phyloP scores from a whole-genome alignment of 2,329 filamentous ascomycete genomes.

The Ophiognomonia clavigignenti-juglandacearum region DNA sequence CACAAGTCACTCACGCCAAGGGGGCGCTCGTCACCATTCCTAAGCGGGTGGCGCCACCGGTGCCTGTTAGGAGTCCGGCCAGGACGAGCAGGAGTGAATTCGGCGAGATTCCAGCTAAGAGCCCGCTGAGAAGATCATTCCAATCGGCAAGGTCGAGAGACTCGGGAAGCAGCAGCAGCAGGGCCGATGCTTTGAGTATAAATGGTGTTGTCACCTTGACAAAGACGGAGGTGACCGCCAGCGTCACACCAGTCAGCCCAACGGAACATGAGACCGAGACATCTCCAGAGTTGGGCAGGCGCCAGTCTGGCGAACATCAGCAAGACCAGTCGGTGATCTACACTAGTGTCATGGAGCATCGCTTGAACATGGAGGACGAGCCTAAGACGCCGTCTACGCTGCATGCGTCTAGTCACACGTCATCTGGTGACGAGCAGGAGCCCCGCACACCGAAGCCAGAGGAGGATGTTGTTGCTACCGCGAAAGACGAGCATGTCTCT shows the following conservation, averaged over 20 bases:
- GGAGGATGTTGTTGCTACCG: slow-evolving; percentile 10
- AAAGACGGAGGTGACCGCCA: not conserved
- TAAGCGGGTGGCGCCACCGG: slow-evolving; percentile 70
- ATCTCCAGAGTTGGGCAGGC: slow-evolving; percentile 10
- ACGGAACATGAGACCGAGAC: slow-evolving; percentile 8
- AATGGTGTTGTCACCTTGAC: slow-evolving; percentile 8
- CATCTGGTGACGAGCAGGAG: slow-evolving; percentile 23
- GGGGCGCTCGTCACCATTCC: slow-evolving; percentile 81
- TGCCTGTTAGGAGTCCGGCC: slow-evolving; percentile 73
- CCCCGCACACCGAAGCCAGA: slow-evolving; percentile 23
- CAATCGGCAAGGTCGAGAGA: slow-evolving; percentile 19
- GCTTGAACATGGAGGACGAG: slow-evolving; percentile 16
- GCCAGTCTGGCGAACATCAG: slow-evolving; percentile 16
- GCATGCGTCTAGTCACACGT: slow-evolving; percentile 18
- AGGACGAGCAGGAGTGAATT: slow-evolving; percentile 54
- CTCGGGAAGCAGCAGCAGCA: slow-evolving; percentile 11
- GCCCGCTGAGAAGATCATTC: slow-evolving; percentile 48
- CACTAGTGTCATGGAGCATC: slow-evolving; percentile 21
- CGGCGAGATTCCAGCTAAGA: slow-evolving; percentile 52
- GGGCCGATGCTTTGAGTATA: slow-evolving; percentile 8
- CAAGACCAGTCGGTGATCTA: slow-evolving; percentile 21
- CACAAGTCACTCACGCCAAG: slow-evolving; percentile 65
- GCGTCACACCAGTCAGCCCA: slow-evolving; percentile 13
- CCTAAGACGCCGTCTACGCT: slow-evolving; percentile 17
- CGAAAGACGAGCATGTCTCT: slow-evolving; percentile 1